Conservation (phyloP, 345 rosid species). For the Geranium brycei region DNA sequence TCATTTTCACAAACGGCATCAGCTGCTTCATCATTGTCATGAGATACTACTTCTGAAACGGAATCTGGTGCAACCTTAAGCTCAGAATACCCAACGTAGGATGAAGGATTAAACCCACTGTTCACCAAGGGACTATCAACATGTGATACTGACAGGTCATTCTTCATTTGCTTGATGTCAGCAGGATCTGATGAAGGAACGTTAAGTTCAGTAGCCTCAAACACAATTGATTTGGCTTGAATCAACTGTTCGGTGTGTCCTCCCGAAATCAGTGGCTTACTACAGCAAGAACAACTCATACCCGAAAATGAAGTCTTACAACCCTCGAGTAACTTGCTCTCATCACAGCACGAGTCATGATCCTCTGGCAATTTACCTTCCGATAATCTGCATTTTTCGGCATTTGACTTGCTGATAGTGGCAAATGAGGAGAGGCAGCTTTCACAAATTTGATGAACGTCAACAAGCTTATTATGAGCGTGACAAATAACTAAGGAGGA, state of each 20-base stretch:
- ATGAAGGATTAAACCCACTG: constrained; percentile 24
- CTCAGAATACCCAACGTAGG: constrained; percentile 58
- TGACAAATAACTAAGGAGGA: constrained; percentile 74
- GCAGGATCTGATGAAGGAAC: constrained; percentile 15
- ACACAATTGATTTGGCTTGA: constrained; percentile 15
- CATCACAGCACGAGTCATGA: constrained; percentile 23
- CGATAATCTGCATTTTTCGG: constrained; percentile 73
- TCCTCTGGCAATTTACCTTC: constrained; percentile 64
- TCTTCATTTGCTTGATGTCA: background rate
- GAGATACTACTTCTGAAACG: constrained; percentile 33
- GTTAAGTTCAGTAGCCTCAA: constrained; percentile 22
- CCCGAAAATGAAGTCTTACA: background rate
- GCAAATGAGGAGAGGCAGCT: constrained; percentile 71
- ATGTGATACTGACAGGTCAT: background rate
- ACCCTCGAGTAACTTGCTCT: constrained; percentile 18
- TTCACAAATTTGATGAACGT: constrained; percentile 72
- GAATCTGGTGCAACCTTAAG: constrained; percentile 55
- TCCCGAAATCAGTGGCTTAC: constrained; percentile 37
- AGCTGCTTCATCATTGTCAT: constrained; percentile 23
- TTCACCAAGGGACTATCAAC: constrained; percentile 19
- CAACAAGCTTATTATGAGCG: constrained; percentile 63
- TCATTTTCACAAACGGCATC: constrained; percentile 11
- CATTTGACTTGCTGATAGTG: constrained; percentile 56
- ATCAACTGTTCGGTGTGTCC: constrained; percentile 18
- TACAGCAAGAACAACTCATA: constrained; percentile 53